Conservation (phyloP, 2,329 filamentous ascomycete genomes). For the Talaromyces sp. region DNA sequence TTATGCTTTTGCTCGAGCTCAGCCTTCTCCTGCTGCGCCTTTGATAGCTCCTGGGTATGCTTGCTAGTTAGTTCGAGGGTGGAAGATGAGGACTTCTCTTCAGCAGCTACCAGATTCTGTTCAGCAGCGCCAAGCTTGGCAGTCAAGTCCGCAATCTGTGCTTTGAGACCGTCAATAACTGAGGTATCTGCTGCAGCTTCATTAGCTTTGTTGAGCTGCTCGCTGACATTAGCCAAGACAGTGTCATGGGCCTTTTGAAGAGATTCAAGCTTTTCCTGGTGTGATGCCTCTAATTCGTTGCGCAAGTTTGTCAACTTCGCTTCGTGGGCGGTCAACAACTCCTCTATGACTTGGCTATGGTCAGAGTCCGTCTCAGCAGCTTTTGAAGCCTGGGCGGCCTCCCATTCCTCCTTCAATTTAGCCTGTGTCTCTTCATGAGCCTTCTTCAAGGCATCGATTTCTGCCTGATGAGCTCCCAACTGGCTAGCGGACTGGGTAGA, state of each 20-base stretch:
- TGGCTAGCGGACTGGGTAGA: neutral
- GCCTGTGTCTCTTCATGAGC: conserved; percentile 32
- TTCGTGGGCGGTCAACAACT: conserved; percentile 39
- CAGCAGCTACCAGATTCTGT: conserved; percentile 41
- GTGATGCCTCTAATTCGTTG: conserved; percentile 34
- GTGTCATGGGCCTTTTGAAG: conserved; percentile 36
- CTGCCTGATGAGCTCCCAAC: conserved; percentile 21
- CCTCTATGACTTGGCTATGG: conserved; percentile 40
- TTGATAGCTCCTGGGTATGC: conserved; percentile 47
- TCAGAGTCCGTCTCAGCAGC: conserved; percentile 35
- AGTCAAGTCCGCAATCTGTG: conserved; percentile 53
- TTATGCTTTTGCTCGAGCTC: conserved; percentile 43
- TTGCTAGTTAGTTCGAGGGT: conserved; percentile 43
- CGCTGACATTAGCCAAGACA: conserved; percentile 31
- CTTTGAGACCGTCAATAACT: conserved; percentile 36
- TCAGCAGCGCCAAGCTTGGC: conserved; percentile 60
- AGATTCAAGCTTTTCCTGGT: conserved; percentile 35
- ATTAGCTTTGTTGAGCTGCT: conserved; percentile 35
- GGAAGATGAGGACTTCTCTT: conserved; percentile 36
- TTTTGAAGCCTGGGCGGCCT: conserved; percentile 34
- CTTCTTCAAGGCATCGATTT: conserved; percentile 34
- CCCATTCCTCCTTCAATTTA: conserved; percentile 37
- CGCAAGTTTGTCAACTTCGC: conserved; percentile 37
- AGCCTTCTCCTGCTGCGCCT: conserved; percentile 40
- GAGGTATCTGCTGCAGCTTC: conserved; percentile 37